A percentile compares a stretch with the other conserved stretches of the same genome.
Evolutionary conservation across 371 early-diverging fungal genomes (phyloP).

Genomic region (Actinomortierella wolfii): DNA sequence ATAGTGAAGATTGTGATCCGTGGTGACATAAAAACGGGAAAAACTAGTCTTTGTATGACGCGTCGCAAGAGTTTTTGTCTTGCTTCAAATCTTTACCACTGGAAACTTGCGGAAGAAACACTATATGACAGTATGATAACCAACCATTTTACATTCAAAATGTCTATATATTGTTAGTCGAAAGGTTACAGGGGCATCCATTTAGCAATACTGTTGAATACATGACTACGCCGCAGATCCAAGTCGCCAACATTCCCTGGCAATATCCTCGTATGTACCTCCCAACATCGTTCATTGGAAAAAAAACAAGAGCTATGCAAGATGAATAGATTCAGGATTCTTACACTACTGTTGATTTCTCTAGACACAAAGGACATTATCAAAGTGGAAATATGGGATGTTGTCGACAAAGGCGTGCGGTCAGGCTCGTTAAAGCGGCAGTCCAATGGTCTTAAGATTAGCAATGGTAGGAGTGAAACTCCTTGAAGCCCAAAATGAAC

Average conservation of each 20-base stretch:
- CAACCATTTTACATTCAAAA: not conserved
- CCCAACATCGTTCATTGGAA: too few relatives aligned
- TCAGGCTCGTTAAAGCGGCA: constrained; percentile 14
- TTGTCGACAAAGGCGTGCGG: constrained; percentile 60
- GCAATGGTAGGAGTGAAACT: constrained; percentile 28
- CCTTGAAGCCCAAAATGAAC: not conserved
- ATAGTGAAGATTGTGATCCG: constrained; percentile 72
- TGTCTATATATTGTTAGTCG: constrained; percentile 46
- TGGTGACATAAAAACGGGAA: constrained; percentile 72
- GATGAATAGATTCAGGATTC: too few relatives aligned
- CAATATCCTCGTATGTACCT: constrained; percentile 56
- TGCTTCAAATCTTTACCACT: too few relatives aligned
- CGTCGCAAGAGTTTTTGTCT: not conserved
- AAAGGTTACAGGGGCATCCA: constrained; percentile 61
- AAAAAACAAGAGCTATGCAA: too few relatives aligned
- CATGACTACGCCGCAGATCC: constrained; percentile 63
- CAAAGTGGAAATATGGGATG: constrained; percentile 75
- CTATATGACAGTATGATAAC: not conserved
- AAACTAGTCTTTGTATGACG: constrained; percentile 62
- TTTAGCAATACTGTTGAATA: constrained; percentile 52
- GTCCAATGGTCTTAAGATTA: constrained; percentile 29
- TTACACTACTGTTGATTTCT: too few relatives aligned
- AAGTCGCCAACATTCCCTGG: constrained; percentile 74
- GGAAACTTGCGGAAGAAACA: not conserved
- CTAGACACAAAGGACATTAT: constrained; percentile 64